These are phyloP conservation scores for Toxicodendron radicans DNA, from an alignment of 345 rosid genomes.

Conservation along the genomic window DNA sequence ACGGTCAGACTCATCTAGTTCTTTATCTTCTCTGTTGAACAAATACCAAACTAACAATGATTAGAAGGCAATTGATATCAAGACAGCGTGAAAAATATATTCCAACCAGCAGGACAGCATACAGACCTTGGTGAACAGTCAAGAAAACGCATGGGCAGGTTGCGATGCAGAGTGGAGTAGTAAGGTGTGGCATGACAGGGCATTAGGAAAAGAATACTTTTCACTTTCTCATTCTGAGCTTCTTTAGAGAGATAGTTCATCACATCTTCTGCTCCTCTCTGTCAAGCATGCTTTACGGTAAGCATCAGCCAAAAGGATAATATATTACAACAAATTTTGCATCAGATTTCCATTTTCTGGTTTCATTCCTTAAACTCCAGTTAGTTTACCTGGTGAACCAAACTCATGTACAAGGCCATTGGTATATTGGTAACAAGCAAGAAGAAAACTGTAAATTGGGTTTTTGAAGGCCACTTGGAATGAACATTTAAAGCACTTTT, in stretches of 20 bases:
- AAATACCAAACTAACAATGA: constrained; percentile 11
- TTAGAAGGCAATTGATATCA: constrained; percentile 8
- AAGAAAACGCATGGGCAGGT: constrained; percentile 72
- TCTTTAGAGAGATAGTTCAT: constrained; percentile 83
- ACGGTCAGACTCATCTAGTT: constrained; percentile 69
- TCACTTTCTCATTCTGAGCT: constrained; percentile 58
- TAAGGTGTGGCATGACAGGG: constrained; percentile 96
- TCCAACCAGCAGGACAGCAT: neutral
- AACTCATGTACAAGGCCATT: constrained; percentile 84
- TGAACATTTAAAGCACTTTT: constrained; percentile 34
- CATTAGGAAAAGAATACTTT: constrained; percentile 76
- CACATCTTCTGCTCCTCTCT: constrained; percentile 97
- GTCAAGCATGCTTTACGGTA: constrained; percentile 24
- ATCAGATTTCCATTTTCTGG: no score
- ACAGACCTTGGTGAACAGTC: constrained; percentile 89
- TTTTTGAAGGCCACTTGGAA: constrained; percentile 45
- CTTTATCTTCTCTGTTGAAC: constrained; percentile 61
- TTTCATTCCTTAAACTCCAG: neutral
- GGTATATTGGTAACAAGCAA: constrained; percentile 84
- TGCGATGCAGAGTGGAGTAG: constrained; percentile 68
- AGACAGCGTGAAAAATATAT: constrained; percentile 7
- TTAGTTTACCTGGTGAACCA: constrained; percentile 75
- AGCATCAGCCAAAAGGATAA: constrained; percentile 21
- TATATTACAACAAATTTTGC: no score
- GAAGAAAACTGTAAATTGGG: constrained; percentile 53